A percentile compares a stretch with the other conserved stretches of the same genome.
Conservation (phyloP, 805 yeast genomes). For the Zygosaccharomyces gambellarensis region DNA sequence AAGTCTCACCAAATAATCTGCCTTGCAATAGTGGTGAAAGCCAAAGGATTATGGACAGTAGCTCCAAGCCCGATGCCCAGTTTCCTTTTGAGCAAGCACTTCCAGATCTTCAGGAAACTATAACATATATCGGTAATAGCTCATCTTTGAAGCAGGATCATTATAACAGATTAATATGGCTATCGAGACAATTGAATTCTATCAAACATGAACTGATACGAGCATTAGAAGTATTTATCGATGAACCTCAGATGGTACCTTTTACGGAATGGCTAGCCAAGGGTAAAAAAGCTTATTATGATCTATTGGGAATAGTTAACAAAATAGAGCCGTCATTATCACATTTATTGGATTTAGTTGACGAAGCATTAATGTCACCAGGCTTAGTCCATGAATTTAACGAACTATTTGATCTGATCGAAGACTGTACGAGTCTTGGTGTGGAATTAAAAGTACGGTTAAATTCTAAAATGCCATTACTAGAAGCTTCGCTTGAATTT, state of each 20-base stretch:
- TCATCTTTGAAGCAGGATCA: slow-evolving; percentile 4
- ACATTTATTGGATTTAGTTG: slow-evolving; percentile 36
- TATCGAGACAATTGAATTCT: slow-evolving; percentile 4
- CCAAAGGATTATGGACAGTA: slow-evolving; percentile 5
- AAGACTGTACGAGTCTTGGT: slow-evolving; percentile 25
- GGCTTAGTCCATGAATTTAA: slow-evolving; percentile 7
- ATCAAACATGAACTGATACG: slow-evolving; percentile 2
- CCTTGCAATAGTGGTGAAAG: not conserved
- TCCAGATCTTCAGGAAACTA: slow-evolving; percentile 5
- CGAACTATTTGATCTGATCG: slow-evolving; percentile 31
- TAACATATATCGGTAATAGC: not conserved
- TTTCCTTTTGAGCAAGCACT: slow-evolving; percentile 4
- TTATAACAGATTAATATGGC: slow-evolving; percentile 1
- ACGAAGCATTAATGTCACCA: slow-evolving; percentile 19
- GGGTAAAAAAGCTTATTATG: slow-evolving; percentile 33
- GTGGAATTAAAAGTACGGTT: slow-evolving; percentile 23
- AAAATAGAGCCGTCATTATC: slow-evolving; percentile 36
- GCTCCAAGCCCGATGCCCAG: not conserved
- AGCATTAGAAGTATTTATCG: slow-evolving; percentile 7
- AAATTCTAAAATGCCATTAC: slow-evolving; percentile 29
- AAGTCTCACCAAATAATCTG: not conserved
- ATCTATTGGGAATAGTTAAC: slow-evolving; percentile 31
- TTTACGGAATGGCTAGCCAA: slow-evolving; percentile 35
- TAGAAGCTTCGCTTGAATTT: slow-evolving; percentile 42
- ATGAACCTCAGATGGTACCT: slow-evolving; percentile 3